Evolutionary conservation across 192 early-diverging fungal genomes (phyloP).

Genomic region (Coemansia sp.): DNA sequence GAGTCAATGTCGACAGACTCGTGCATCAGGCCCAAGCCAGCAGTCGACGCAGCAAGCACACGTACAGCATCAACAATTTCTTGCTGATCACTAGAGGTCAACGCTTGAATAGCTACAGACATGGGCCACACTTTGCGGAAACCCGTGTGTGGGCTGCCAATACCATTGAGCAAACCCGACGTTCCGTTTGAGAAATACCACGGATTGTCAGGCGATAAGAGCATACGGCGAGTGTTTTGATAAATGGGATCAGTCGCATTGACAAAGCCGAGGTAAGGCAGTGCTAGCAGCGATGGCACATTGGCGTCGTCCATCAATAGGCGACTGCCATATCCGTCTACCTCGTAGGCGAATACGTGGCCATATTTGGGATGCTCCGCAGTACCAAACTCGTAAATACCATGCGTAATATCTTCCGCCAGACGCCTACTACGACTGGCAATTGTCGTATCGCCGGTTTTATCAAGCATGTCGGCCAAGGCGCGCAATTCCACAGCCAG

Average conservation of each 20-base stretch:
- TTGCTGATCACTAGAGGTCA: slow-evolving; percentile 42
- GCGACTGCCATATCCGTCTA: slow-evolving; percentile 66
- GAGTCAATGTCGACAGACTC: slow-evolving; percentile 61
- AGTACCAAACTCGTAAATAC: slow-evolving; percentile 57
- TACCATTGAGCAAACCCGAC: slow-evolving; percentile 30
- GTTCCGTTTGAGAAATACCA: slow-evolving; percentile 62
- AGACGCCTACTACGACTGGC: slow-evolving; percentile 24
- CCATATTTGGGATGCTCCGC: slow-evolving; percentile 57
- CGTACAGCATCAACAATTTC: slow-evolving; percentile 53
- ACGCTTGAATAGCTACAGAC: slow-evolving; percentile 56
- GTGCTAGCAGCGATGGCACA: slow-evolving; percentile 60
- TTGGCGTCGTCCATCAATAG: slow-evolving; percentile 73
- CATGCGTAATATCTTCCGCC: slow-evolving; percentile 56
- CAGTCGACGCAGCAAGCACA: slow-evolving; percentile 49
- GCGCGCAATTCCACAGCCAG: slow-evolving; percentile 60
- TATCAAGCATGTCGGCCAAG: slow-evolving; percentile 46
- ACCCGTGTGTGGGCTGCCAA: slow-evolving; percentile 65
- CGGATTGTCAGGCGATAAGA: slow-evolving; percentile 63
- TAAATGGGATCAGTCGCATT: slow-evolving; percentile 54
- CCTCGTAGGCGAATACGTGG: slow-evolving; percentile 64
- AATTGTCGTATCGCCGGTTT: slow-evolving; percentile 12
- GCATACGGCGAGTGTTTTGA: slow-evolving; percentile 56
- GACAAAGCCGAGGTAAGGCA: slow-evolving; percentile 65
- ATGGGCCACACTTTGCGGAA: slow-evolving; percentile 65
- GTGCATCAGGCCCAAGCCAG: slow-evolving; percentile 62